A percentile compares a stretch with the other conserved stretches of the same genome.
Conservation (phyloP, 768 basidiomycete species). For the Steccherinum ochraceum region DNA sequence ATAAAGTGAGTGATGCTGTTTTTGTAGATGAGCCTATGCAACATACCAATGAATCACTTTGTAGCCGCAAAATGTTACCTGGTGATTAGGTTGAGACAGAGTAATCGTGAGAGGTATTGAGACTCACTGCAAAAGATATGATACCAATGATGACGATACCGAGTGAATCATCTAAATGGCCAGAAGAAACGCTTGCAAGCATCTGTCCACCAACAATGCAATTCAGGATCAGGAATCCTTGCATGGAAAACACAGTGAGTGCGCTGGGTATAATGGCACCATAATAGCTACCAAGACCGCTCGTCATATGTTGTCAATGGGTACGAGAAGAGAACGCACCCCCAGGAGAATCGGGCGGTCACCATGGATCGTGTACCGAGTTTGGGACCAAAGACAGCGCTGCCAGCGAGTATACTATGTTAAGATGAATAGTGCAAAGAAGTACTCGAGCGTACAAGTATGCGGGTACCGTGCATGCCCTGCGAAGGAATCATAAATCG, state of each 20-base stretch:
- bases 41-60: constrained; percentile 27
- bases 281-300: constrained; percentile 27
- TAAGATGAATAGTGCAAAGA: not conserved
- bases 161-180: constrained; percentile 23
- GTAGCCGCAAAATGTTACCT: constrained; percentile 31
- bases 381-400: constrained; percentile 48
- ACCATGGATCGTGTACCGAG: constrained; percentile 55
- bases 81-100: not conserved
- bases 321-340: constrained; percentile 28
- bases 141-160: constrained; percentile 39
- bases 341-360: constrained; percentile 47
- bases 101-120: not conserved
- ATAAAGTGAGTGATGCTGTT: not conserved
- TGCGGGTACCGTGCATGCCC: constrained; percentile 29
- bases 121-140: constrained; percentile 29
- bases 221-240: constrained; percentile 45
- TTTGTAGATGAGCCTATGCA: not conserved
- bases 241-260: constrained; percentile 37
- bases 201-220: constrained; percentile 45
- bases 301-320: not conserved
- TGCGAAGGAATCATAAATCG: constrained; percentile 12
- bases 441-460: constrained; percentile 26
- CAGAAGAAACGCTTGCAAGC: constrained; percentile 31
- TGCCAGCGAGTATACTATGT: constrained; percentile 11
- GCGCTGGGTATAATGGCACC: constrained; percentile 30